Conservation (phyloP, 768 basidiomycete genomes). For the Termitomyces sp. region DNA sequence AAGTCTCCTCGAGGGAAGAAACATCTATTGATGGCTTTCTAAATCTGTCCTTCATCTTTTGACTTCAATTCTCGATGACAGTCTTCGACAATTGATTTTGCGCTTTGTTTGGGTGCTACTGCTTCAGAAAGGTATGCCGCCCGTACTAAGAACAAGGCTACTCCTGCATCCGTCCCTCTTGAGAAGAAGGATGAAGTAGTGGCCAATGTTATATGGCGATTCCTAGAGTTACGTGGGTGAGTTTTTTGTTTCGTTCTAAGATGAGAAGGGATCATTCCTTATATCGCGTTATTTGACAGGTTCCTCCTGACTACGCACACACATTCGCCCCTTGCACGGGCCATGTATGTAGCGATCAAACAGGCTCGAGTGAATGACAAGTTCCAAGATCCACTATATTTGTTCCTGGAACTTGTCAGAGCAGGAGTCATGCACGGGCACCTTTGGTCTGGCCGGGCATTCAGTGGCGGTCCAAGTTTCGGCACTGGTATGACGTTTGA, state of each 20-base stretch:
- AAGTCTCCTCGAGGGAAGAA: constrained; percentile 16
- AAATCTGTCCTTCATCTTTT: constrained; percentile 10
- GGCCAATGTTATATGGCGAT: constrained; percentile 97
- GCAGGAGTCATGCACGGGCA: constrained; percentile 98
- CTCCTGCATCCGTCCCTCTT: constrained; percentile 37
- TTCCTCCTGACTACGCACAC: constrained; percentile 86
- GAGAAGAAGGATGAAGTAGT: constrained; percentile 99
- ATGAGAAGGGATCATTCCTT: constrained; percentile 6
- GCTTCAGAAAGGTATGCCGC: constrained; percentile 71
- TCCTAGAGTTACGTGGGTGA: constrained; percentile 73
- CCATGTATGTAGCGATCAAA: constrained; percentile 81
- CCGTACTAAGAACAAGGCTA: constrained; percentile 71
- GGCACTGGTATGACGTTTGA: constrained; percentile 61
- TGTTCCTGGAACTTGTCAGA: constrained; percentile 92
- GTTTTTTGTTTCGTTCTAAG: constrained; percentile 5
- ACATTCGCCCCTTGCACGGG: constrained; percentile 86
- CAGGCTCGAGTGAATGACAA: constrained; percentile 88
- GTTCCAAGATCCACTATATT: constrained; percentile 94
- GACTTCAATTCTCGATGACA: constrained; percentile 24
- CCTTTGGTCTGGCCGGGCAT: constrained; percentile 80
- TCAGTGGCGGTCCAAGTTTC: constrained; percentile 94
- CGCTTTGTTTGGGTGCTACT: constrained; percentile 90
- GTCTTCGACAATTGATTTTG: constrained; percentile 98
- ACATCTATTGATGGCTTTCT: constrained; percentile 20
- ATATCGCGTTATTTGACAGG: constrained; percentile 33